Base-by-base conservation (phyloP, 768 basidiomycete genomes). In the Russula virescens region DNA sequence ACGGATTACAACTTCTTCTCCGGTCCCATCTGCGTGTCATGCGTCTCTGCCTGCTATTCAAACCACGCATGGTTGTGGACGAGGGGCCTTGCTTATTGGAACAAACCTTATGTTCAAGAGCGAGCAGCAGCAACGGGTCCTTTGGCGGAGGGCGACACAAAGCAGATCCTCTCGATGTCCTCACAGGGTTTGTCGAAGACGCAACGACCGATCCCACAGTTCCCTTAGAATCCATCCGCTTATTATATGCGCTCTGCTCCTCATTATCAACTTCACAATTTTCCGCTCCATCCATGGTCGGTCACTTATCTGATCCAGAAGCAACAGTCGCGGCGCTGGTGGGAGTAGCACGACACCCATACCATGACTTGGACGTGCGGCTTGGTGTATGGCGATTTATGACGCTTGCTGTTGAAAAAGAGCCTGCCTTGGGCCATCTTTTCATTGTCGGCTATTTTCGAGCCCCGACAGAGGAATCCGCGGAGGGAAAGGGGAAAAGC, bases 331-430 rank as follows among this genome's bases (percentile, higher is more conserved):
- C 83, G 3, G 78, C 83, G 0, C 75, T 93, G 21, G 85, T 93
- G 2, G 81, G 83, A 23, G 87, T 92, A 40, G 77, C 89, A 7
- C 83, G 85, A 59, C 87, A 92, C 69, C 89, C 91, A 0, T 91
- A 89, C 66, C 88, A 92, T 34, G 91, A 93, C 47, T 77, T 86
- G 21, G 70, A 79, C 9, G 79, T 91, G 35, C 85, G 89, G 21
- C 86, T 81, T 54, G 82, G 88, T 0, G 83, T 91, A 6, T 98
- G 95, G 94, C 82, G 81, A 64, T 88, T 96, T 66, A 85, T 96
- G 43, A 76, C 89, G 0, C 78, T 91, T 19, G 87, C 90, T 1
- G 84, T 95, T 16, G 86, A 91, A 68, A 88, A 87, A 64, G 93
- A 94, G 70, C 93, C 95, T 0, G 92, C 94, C 0, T 77, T 96